Evolutionary conservation across 176 grass and related monocot species (phyloP), one percentile per base, ranked within the genome.

Genomic region (Urochloa ruziziensis): DNA sequence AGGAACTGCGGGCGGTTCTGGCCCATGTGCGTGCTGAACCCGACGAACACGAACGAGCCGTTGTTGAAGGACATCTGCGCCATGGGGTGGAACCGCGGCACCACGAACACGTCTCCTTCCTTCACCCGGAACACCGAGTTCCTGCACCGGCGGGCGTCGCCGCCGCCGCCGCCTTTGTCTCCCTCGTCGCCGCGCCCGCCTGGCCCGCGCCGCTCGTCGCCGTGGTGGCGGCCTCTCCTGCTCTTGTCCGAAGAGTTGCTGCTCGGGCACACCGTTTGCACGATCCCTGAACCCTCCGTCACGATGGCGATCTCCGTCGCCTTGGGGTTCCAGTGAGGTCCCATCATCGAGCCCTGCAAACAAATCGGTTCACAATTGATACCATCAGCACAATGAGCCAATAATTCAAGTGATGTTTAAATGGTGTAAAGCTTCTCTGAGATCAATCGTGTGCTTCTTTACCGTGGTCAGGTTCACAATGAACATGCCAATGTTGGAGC

Each of bases 251-350:
- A 73, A 0, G 61, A 57, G 62, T 34, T 52, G 18, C 49, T 52
- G 49, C 88, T 83, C 5, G 93, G 89, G 73, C 93, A 95, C 5
- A 98, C 82, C 35, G 89, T 74, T 80, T 94, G 93, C 71, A 98
- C 89, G 34, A 98, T 83, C 11, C 96, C 93, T 15, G 62, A 83
- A 13, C 96, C 96, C 2, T 78, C 43, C 1, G 73, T 89, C 5
- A 94, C 93, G 35, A 96, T 74, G 29, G 91, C 86, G 43, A 99
- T 90, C 96, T 99, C 91, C 6, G 80, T 90, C 7, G 93, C 93
- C 78, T 42, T 95, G 16, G 96, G 96, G 71, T 99, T 99, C 96
- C 96, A 99, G 56, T 99, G 96, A 62, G 91, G 96, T 28, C 85
- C 89, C 87, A 96, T 92, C 96, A 98, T 98, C 17, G 93, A 86